A percentile compares a stretch with the other conserved stretches of the same genome.
These are phyloP conservation scores for Syzygium syzygioides DNA, from an alignment of 441 rosid species.

Conservation along the genomic window DNA sequence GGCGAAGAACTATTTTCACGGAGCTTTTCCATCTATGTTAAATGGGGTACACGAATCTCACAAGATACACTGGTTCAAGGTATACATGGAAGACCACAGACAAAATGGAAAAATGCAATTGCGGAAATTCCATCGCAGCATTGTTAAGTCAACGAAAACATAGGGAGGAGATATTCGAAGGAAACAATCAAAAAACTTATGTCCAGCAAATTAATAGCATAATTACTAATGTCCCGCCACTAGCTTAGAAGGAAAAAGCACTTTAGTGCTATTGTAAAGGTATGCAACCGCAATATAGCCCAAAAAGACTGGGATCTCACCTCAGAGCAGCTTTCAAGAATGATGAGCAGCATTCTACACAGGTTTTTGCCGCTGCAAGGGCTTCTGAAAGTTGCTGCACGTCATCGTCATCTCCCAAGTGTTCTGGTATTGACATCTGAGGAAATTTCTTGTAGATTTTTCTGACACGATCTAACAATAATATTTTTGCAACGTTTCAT, in stretches of 20 bases:
- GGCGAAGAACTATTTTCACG: not conserved
- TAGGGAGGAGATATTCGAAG: not conserved
- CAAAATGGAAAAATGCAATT: not conserved
- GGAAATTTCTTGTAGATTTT: constrained; percentile 76
- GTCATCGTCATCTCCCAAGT: constrained; percentile 66
- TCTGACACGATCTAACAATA: constrained; percentile 64
- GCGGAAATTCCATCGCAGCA: not conserved
- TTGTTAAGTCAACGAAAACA: not conserved
- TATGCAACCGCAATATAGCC: not conserved
- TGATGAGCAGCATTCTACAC: constrained; percentile 73
- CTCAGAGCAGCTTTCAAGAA: constrained; percentile 84
- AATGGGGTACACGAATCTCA: not conserved
- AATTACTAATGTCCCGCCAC: not conserved
- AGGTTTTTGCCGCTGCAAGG: constrained; percentile 80
- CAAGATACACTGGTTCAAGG: not conserved
- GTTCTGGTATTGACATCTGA: constrained; percentile 66
- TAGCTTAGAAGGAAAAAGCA: not conserved
- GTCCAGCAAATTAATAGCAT: not conserved
- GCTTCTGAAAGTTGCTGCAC: constrained; percentile 69
- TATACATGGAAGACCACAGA: not conserved
- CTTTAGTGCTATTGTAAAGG: not conserved
- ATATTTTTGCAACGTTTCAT: constrained; percentile 23
- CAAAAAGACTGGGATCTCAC: constrained; percentile 31
- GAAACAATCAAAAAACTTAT: not conserved
- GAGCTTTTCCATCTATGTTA: not conserved